Evolutionary conservation across 2,329 filamentous ascomycete species (phyloP).

Genomic region (Epichloe typhina): DNA sequence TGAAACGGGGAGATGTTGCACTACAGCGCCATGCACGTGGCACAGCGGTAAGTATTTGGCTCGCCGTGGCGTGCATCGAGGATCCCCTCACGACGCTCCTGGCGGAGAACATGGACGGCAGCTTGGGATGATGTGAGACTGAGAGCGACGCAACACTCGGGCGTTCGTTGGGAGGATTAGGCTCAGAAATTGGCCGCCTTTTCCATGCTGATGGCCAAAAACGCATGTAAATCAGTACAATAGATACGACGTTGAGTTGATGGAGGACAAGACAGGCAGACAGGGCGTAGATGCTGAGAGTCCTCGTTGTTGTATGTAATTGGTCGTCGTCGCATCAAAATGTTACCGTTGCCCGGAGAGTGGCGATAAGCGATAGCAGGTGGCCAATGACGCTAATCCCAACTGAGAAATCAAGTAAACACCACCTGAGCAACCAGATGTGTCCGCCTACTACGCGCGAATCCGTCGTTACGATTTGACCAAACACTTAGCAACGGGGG

Average conservation of each 20-base stretch:
- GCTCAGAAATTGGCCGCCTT: background rate
- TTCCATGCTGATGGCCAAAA: background rate
- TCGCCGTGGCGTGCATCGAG: slow-evolving; percentile 3
- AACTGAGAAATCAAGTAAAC: slow-evolving; percentile 7
- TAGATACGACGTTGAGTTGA: background rate
- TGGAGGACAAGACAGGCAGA: background rate
- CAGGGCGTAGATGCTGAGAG: background rate
- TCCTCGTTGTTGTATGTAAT: too few relatives aligned
- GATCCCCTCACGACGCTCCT: background rate
- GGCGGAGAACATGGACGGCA: background rate
- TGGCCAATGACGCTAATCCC: background rate
- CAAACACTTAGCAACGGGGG: background rate
- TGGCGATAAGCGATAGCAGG: background rate
- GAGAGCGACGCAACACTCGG: background rate
- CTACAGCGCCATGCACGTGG: background rate
- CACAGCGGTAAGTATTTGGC: background rate
- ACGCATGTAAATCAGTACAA: background rate
- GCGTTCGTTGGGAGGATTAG: background rate
- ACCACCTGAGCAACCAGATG: background rate
- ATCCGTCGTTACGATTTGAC: background rate
- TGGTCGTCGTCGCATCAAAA: background rate
- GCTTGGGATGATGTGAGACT: too few relatives aligned
- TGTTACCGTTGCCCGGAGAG: slow-evolving; percentile 1
- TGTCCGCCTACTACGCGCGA: background rate
- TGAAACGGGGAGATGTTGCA: background rate